These are phyloP conservation scores for Tanacetum coccineum DNA, from an alignment of 129 eudicot species.

Conservation along the genomic window DNA sequence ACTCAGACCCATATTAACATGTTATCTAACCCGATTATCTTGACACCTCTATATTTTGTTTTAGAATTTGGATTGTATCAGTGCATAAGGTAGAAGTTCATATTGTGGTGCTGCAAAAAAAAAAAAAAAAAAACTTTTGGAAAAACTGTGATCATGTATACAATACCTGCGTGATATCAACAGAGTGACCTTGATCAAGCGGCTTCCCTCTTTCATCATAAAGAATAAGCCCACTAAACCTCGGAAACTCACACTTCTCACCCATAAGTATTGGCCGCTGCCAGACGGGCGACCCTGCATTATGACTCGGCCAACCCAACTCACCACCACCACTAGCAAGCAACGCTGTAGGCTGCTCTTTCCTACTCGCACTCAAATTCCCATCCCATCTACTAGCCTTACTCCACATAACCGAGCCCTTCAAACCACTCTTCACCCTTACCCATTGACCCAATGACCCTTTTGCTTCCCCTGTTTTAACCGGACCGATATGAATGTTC, in stretches of 20 bases:
- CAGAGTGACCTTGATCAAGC: conserved; percentile 37
- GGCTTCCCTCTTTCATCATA: conserved; percentile 76
- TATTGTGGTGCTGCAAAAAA: neutral
- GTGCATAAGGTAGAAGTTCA: neutral
- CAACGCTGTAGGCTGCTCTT: conserved; percentile 52
- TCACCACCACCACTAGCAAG: conserved; percentile 39
- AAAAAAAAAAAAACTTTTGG: too few species aligned
- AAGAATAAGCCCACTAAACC: conserved; percentile 84
- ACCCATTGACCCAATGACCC: conserved; percentile 27
- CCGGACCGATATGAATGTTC: conserved; percentile 22
- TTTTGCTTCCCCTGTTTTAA: conserved; percentile 2
- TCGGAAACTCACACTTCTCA: conserved; percentile 80
- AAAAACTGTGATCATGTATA: neutral
- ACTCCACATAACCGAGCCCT: conserved; percentile 67
- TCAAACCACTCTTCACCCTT: conserved; percentile 38
- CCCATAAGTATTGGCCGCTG: conserved; percentile 94
- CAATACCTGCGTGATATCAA: conserved; percentile 24
- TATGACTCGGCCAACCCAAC: conserved; percentile 51
- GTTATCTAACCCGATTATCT: neutral
- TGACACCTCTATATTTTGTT: neutral
- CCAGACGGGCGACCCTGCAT: conserved; percentile 69
- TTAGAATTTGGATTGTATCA: neutral
- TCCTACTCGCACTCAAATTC: conserved; percentile 31
- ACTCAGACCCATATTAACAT: neutral
- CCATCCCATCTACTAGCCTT: conserved; percentile 59